Percentiles rank a stretch among this genome's conserved stretches.
Evolutionary conservation across 2,329 filamentous ascomycete species (phyloP).

Genomic region (Apiospora marii): DNA sequence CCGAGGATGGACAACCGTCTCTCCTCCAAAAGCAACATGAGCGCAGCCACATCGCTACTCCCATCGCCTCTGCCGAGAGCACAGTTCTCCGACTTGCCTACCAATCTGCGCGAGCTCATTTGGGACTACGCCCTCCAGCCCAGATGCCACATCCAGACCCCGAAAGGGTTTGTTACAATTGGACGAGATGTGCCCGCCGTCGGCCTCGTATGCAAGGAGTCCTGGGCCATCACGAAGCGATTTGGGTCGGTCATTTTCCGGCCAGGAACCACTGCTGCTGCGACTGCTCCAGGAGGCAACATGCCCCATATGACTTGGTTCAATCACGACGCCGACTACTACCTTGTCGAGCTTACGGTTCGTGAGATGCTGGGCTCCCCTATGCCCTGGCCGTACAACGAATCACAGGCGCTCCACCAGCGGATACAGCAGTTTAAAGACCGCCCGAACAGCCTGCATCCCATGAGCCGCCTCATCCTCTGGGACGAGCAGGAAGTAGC

Average conservation of each 20-base stretch:
- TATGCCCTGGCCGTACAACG: background rate
- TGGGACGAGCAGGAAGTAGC: background rate
- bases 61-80: background rate
- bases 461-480: conserved; percentile 4
- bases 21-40: conserved; percentile 17
- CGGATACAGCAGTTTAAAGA: background rate
- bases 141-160: conserved; percentile 2
- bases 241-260: background rate
- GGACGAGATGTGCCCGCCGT: background rate
- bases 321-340: conserved; percentile 15
- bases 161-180: background rate
- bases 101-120: conserved; percentile 19
- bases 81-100: conserved; percentile 16
- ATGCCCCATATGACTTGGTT: background rate
- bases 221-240: background rate
- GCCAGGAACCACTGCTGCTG: background rate
- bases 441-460: background rate
- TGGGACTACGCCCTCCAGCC: conserved; percentile 15
- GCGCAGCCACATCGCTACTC: background rate
- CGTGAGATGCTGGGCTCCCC: background rate
- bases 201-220: conserved; percentile 12
- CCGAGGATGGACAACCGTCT: background rate
- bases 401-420: background rate
- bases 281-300: background rate
- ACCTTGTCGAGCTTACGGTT: background rate